Evolutionary conservation across 1,284 basidiomycete species (phyloP).

Genomic region (Malassezia brasiliensis): DNA sequence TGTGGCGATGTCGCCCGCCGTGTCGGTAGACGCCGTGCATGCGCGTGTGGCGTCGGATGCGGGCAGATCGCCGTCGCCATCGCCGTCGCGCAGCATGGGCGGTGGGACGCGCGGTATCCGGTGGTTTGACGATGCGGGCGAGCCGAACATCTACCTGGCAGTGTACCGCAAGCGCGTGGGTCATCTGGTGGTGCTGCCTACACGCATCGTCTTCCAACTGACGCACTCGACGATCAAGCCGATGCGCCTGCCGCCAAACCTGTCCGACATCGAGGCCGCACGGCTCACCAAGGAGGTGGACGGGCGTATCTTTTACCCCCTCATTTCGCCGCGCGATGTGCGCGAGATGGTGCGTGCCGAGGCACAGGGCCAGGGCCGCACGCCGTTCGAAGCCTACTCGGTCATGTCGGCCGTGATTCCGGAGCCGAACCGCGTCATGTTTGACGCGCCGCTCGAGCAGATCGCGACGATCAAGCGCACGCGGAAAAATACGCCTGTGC

Average conservation of each 20-base stretch:
- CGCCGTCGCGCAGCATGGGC: no score
- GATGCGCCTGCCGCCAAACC: background rate
- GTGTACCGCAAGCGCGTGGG: constrained; percentile 17
- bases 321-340: background rate
- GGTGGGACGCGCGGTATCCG: background rate
- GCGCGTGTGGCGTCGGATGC: background rate
- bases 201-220: constrained; percentile 13
- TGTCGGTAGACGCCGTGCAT: background rate
- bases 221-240: constrained; percentile 6
- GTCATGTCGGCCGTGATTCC: background rate
- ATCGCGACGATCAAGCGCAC: constrained; percentile 11
- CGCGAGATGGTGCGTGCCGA: constrained; percentile 6
- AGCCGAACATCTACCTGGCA: constrained; percentile 6
- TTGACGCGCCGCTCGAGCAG: constrained; percentile 1
- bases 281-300: constrained; percentile 5
- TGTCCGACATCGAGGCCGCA: background rate
- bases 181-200: constrained; percentile 15
- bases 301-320: constrained; percentile 12
- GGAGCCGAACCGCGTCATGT: constrained; percentile 1
- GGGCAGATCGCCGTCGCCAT: background rate
- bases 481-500: constrained; percentile 13
- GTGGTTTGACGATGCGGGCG: background rate
- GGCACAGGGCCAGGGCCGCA: background rate
- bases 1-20: background rate
- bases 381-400: constrained; percentile 2